phyloP scores from a whole-genome alignment of 108 stramenopile species.

The Fistulifera pelliculosa region DNA sequence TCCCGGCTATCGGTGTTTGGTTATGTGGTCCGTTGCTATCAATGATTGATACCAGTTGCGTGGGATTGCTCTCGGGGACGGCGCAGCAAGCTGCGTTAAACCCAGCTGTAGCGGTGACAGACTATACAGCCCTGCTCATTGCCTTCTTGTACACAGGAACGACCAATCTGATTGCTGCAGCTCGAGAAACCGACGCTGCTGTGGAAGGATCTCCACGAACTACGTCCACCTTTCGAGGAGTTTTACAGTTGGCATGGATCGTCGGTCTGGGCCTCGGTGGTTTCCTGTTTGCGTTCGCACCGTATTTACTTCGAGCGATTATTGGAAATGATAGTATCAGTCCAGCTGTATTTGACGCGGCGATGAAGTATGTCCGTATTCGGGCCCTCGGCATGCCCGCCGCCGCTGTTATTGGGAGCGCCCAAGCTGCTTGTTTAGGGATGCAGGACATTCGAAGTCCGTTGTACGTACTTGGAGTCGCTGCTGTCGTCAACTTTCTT shows the following conservation, averaged over 20 bases:
- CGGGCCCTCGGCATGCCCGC: constrained; percentile 81
- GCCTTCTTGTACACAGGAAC: constrained; percentile 81
- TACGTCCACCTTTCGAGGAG: constrained; percentile 42
- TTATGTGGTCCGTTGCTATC: constrained; percentile 67
- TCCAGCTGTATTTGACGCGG: constrained; percentile 58
- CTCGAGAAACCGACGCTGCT: constrained; percentile 39
- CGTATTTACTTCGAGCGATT: constrained; percentile 38
- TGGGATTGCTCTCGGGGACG: constrained; percentile 70
- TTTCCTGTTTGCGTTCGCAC: constrained; percentile 35
- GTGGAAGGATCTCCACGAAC: constrained; percentile 11
- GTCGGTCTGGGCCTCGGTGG: constrained; percentile 54
- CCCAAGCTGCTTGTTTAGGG: constrained; percentile 73
- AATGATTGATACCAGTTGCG: constrained; percentile 75
- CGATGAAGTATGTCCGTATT: constrained; percentile 75
- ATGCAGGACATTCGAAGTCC: constrained; percentile 74
- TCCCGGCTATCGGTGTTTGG: constrained; percentile 84
- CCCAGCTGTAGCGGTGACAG: constrained; percentile 72
- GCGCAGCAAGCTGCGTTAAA: constrained; percentile 78
- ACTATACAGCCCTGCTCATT: constrained; percentile 64
- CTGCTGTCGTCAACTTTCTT: constrained; percentile 70
- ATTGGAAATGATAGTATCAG: constrained; percentile 66
- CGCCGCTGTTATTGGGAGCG: constrained; percentile 61
- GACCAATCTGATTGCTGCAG: constrained; percentile 70
- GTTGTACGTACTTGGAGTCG: constrained; percentile 62
- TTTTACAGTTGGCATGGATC: constrained; percentile 53